Evolutionary conservation across 257 asterid genomes (phyloP), one percentile per base, ranked within the genome.

Genomic region (Craterostigma plantagineum): DNA sequence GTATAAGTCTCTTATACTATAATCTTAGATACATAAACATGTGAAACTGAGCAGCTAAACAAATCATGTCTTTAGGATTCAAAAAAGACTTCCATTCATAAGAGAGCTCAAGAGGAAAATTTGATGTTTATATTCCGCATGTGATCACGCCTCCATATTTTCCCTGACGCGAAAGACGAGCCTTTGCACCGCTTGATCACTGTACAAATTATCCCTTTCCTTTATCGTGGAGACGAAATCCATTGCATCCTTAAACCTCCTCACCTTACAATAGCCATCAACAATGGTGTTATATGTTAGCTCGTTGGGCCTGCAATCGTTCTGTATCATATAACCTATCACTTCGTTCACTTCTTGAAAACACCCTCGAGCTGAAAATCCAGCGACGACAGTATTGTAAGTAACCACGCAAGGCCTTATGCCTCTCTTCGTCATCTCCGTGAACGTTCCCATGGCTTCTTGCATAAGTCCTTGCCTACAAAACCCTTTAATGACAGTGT

Each of bases 391-490:
- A 2, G 98, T 87, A 45, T 87, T 87, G 50, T 74, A 82, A 0
- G 95, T 79, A 12, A 82, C 79, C 16, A 87, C 72, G 54, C 95
- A 82, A 27, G 98, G 98, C 42, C 72, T 56, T 49, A 82, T 87
- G 33, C 86, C 93, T 38, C 62, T 53, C 36, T 49, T 61, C 14
- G 81, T 79, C 98, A 87, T 82, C 56, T 76, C 91, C 3, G 81
- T 64, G 50, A 74, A 77, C 30, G 52, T 71, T 67, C 58, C 65
- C 67, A 74, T 52, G 0, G 93, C 95, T 50, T 87, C 92, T 66
- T 77, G 65, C 98, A 87, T 82, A 1, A 80, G 76, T 13, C 98
- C 95, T 62, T 79, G 85, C 61, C 98, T 74, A 62, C 98, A 87
- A 58, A 82, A 87, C 30, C 76, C 95, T 59, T 87, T 87, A 50